Percentiles rank a stretch among this genome's conserved stretches.
Evolutionary conservation across 78 protist species (phyloP).

Genomic region (Protostelium mycophagum): DNA sequence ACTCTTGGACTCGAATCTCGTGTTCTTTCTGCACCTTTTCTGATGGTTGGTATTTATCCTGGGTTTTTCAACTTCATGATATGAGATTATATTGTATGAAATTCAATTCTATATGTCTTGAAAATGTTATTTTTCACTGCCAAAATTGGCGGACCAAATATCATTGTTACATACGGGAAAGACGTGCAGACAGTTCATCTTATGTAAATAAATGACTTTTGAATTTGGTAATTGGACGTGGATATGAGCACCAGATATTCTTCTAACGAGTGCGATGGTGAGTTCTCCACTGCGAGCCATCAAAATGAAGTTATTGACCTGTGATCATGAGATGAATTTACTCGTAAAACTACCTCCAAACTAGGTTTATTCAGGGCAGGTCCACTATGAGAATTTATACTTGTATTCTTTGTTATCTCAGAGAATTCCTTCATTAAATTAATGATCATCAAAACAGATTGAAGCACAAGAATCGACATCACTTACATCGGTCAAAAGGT

Average conservation of each 20-base stretch:
- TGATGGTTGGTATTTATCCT: not conserved
- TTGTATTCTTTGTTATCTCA: too few species aligned
- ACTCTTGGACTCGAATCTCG: not conserved
- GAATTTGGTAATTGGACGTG: not conserved
- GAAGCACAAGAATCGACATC: too few species aligned
- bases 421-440: too few species aligned
- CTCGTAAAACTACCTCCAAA: not conserved
- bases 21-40: not conserved
- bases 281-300: not conserved
- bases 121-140: too few species aligned
- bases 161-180: not conserved
- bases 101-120: too few species aligned
- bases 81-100: too few species aligned
- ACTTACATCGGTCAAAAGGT: too few species aligned
- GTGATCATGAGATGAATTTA: not conserved
- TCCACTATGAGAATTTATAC: too few species aligned
- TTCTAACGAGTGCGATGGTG: not conserved
- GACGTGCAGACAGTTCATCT: not conserved
- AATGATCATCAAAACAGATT: too few species aligned
- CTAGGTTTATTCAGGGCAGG: too few species aligned
- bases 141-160: too few species aligned
- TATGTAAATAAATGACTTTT: not conserved
- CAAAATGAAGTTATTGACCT: not conserved
- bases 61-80: too few species aligned
- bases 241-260: not conserved